Evolutionary conservation across 331 rosid genomes (phyloP), one percentile per base, ranked within the genome.

Genomic region (Rosa hybrid): DNA sequence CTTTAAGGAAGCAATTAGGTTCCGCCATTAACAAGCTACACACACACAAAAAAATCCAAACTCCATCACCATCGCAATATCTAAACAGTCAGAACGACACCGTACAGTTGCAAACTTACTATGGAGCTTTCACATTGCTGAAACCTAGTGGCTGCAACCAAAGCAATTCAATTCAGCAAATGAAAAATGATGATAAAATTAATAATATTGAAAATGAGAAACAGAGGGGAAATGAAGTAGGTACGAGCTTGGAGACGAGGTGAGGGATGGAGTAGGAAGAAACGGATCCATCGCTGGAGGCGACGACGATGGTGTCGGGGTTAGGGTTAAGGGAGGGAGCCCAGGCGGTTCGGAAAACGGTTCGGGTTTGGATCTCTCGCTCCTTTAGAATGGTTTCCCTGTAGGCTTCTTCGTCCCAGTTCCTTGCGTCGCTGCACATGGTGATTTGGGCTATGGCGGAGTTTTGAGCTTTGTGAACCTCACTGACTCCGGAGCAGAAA

Each of bases 271-370:
- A 85, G 84, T 90, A 95, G 70, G 96, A 89, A 44, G 96, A 94
- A 75, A 91, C 69, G 78, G 89, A 92, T 50, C 99, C 98, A 68
- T 95, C 97, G 77, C 99, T 91, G 81, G 99, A 90, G 56, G 93
- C 97, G 56, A 84, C 90, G 65, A 95, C 77, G 76, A 95, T 85
- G 77, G 89, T 42, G 57, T 91, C 90, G 4, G 92, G 90, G 69
- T 77, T 86, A 72, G 92, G 89, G 81, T 84, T 82, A 7, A 13
- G 83, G 16, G 92, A 69, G 7, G 96, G 99, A 21, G 91, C 88
- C 98, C 99, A 95, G 6, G 89, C 88, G 42, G 94, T 94, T 82
- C 98, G 77, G 88, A 92, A 94, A 78, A 94, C 92, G 20, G 97
- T 93, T 85, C 92, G 96, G 25, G 94, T 91, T 78, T 88, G 92